Conservation (phyloP, 495 filamentous ascomycete genomes). For the Ascobolus immersus region DNA sequence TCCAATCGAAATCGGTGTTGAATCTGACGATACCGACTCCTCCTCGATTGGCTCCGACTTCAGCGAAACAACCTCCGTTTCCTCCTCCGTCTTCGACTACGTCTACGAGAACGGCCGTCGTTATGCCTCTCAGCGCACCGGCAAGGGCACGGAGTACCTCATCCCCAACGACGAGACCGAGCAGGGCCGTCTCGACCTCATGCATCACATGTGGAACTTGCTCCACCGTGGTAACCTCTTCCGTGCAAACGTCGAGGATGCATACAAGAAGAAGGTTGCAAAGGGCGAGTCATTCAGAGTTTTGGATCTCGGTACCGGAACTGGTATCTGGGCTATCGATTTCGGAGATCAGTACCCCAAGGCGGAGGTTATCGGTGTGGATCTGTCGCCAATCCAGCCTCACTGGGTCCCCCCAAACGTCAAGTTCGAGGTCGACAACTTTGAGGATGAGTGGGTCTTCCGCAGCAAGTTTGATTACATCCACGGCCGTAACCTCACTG, state of each 20-base stretch:
- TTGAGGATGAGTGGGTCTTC: constrained; percentile 18
- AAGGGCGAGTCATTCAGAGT: too few species aligned
- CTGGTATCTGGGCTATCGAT: constrained; percentile 30
- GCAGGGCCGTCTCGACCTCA: constrained; percentile 46
- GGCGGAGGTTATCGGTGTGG: constrained; percentile 29
- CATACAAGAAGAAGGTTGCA: too few species aligned
- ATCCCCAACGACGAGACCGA: constrained; percentile 42
- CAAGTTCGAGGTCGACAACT: constrained; percentile 23
- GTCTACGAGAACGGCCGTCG: constrained; percentile 43
- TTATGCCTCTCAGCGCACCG: constrained; percentile 38
- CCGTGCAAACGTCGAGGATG: background rate
- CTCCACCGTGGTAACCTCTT: constrained; percentile 11
- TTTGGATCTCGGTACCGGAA: constrained; percentile 35
- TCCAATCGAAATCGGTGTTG: too few species aligned
- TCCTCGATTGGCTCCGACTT: too few species aligned
- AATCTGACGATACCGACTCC: too few species aligned
- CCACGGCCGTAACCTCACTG: constrained; percentile 16
- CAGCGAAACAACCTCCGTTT: constrained; percentile 9
- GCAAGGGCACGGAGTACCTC: constrained; percentile 33
- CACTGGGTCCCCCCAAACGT: constrained; percentile 16
- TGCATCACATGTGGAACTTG: constrained; percentile 33
- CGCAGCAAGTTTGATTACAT: constrained; percentile 17
- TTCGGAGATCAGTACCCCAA: constrained; percentile 25
- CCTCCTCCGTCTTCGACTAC: background rate
- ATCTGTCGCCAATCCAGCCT: constrained; percentile 36